Base-by-base conservation (phyloP, 163 green algal genomes). In the Scenedesmus sp. region DNA sequence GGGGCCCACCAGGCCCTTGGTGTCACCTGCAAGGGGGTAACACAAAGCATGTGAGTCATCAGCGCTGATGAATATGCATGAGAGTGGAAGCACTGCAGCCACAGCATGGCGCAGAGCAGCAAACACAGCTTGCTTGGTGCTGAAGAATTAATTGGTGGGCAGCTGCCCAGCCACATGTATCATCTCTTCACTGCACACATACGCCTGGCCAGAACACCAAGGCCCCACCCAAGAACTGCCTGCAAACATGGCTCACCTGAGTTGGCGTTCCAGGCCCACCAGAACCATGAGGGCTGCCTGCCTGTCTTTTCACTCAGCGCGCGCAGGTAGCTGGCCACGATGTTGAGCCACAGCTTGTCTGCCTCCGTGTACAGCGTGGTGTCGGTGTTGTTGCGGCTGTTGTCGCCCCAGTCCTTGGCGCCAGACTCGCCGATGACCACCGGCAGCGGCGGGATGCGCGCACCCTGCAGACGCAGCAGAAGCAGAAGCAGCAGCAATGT, bases 331-430 rank as follows among this genome's bases (percentile, higher is more conserved):
- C 82, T 88, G 64, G 88, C 88, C 15, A 92, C 81, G 23, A 92
- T 73, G 54, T 92, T 88, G 64, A 92, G 88, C 88, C 88, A 92
- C 2, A 84, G 12, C 81, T 88, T 92, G 66, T 92, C 88, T 20
- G 81, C 62, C 1, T 84, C 62, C 0, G 81, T 89, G 88, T 92
- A 92, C 10, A 59, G 7, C 20, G 88, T 92, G 3, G 88, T 92
- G 88, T 92, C 88, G 1, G 88, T 88, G 62, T 92, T 92, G 66
- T 89, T 92, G 23, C 56, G 52, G 55, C 76, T 89, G 88, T 88
- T 92, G 88, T 92, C 88, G 1, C 88, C 88, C 64, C 81, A 89
- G 88, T 92, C 88, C 81, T 92, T 92, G 88, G 81, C 82, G 1
- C 76, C 88, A 9, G 26, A 62, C 60, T 92, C 88, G 34, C 88